Base-by-base conservation (phyloP, 2,329 filamentous ascomycete species). In the Didymella glomerata region DNA sequence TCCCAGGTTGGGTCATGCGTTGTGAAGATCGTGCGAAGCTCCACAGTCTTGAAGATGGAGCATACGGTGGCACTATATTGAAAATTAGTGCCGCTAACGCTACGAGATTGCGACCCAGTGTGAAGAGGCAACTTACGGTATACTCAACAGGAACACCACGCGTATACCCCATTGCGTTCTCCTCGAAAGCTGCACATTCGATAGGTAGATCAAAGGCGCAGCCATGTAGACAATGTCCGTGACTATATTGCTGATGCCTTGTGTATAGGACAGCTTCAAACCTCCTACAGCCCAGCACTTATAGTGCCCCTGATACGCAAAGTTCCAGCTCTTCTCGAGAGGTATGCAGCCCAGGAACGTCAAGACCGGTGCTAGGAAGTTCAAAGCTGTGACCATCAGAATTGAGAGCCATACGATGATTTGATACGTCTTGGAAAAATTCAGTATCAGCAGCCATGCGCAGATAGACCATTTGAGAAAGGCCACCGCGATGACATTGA, bases 381-480 rank as follows among this genome's bases (percentile, higher is more conserved):
- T 71, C 50, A 71, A 63, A 1, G 61, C 64, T 4, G 68, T 68
- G 4, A 70, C 64, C 56, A 73, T 67, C 6, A 67, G 22, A 20
- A 73, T 70, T 11, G 69, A 69, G 1, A 69, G 42, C 71, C 70
- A 74, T 5, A 74, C 53, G 2, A 72, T 63, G 10, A 47, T 46
- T 34, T 54, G 62, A 47, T 71, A 74, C 1, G 61, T 10, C 14
- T 24, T 69, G 7, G 68, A 69, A 36, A 73, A 71, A 16, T 72
- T 70, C 9, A 74, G 61, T 9, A 65, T 62, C 6, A 74, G 46
- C 2, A 74, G 60, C 54, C 68, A 73, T 4, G 70, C 64, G 44
- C 71, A 73, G 11, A 74, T 73, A 6, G 69, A 68, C 63, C 63
- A 68, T 48, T 73, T 73, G 14, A 74, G 50, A 24, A 70, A 65